These are phyloP conservation scores for Bothia castanella DNA, from an alignment of 1,284 basidiomycete species.

Conservation along the genomic window DNA sequence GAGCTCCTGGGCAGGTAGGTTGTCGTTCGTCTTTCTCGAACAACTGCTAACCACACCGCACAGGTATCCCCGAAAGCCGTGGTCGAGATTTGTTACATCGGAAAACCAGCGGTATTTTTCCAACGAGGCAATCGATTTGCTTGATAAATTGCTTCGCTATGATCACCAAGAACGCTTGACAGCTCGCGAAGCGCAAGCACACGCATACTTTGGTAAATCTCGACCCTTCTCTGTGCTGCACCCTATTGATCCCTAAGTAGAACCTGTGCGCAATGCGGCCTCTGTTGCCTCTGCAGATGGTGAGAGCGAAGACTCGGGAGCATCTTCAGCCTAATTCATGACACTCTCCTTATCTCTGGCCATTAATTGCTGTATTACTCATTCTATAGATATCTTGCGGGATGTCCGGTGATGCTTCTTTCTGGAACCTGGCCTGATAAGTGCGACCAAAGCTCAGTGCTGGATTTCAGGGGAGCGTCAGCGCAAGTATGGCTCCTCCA, in stretches of 20 bases:
- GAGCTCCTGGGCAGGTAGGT: slow-evolving; percentile 76
- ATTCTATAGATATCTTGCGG: slow-evolving; percentile 30
- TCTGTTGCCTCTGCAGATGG: slow-evolving; percentile 49
- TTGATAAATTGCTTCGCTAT: slow-evolving; percentile 94
- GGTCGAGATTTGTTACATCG: slow-evolving; percentile 89
- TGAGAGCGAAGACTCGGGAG: slow-evolving; percentile 75
- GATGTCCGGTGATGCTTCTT: slow-evolving; percentile 22
- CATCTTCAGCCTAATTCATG: slow-evolving; percentile 43
- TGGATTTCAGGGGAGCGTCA: slow-evolving; percentile 5
- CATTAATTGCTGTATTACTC: slow-evolving; percentile 30
- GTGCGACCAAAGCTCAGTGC: slow-evolving; percentile 21
- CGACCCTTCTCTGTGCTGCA: slow-evolving; percentile 10
- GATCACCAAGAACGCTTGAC: slow-evolving; percentile 97
- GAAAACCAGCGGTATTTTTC: slow-evolving; percentile 97
- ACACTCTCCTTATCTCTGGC: slow-evolving; percentile 28
- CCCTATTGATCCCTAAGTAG: slow-evolving; percentile 36
- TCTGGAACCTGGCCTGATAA: slow-evolving; percentile 19
- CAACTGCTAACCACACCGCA: neutral
- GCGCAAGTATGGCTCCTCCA: slow-evolving; percentile 6
- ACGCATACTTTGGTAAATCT: slow-evolving; percentile 80
- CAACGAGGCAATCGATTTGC: slow-evolving; percentile 96
- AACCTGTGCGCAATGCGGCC: slow-evolving; percentile 50
- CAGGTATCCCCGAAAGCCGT: slow-evolving; percentile 90
- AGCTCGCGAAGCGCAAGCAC: slow-evolving; percentile 84
- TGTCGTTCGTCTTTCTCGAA: neutral